Evolutionary conservation across 805 yeast species (phyloP).

Genomic region (Clavispora santaluciae): DNA sequence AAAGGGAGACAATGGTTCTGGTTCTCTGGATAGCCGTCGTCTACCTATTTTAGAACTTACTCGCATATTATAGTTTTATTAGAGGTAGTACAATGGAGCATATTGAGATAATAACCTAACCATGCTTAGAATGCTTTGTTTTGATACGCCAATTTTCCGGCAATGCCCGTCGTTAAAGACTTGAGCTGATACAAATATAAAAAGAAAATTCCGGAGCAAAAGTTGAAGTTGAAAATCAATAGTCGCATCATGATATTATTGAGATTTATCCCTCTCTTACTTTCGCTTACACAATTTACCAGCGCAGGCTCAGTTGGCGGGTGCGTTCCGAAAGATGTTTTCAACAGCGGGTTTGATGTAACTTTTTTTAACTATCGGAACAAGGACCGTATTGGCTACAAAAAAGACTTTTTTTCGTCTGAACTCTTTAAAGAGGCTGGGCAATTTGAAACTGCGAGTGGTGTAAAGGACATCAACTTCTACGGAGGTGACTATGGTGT

Average conservation of each 20-base stretch:
- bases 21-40: too few relatives aligned
- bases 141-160: too few relatives aligned
- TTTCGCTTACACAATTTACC: neutral
- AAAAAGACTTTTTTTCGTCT: constrained; percentile 4
- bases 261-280: neutral
- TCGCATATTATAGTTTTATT: too few relatives aligned
- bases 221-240: too few relatives aligned
- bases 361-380: constrained; percentile 5
- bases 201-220: too few relatives aligned
- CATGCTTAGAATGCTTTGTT: too few relatives aligned
- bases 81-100: too few relatives aligned
- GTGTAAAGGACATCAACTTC: neutral
- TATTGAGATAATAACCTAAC: too few relatives aligned
- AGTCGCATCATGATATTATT: neutral
- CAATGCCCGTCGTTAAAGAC: too few relatives aligned
- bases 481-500: neutral
- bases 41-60: too few relatives aligned
- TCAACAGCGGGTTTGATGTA: constrained; percentile 7
- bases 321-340: neutral
- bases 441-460: neutral
- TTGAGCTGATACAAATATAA: too few relatives aligned
- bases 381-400: constrained; percentile 6
- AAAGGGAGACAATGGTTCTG: too few relatives aligned
- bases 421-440: neutral
- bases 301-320: neutral